Evolutionary conservation across 2,329 filamentous ascomycete species (phyloP), one percentile per base, ranked within the genome.

Genomic region (Epichloe festucae): DNA sequence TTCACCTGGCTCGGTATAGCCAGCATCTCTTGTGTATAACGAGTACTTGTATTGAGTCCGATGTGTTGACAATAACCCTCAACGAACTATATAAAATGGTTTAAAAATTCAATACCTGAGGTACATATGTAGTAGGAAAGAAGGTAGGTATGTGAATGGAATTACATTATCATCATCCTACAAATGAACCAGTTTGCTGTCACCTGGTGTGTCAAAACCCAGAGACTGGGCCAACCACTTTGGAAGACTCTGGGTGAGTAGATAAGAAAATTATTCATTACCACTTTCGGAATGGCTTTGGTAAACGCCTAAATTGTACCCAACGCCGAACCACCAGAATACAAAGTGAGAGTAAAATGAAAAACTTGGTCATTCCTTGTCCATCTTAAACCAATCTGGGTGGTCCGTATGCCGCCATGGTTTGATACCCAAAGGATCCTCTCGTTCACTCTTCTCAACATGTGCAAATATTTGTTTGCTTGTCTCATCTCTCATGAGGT

Each of bases 401-500:
- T 83, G 71, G 38, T 84, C 77, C 51, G 70, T 73, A 19, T 78
- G 72, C 46, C 70, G 72, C 81, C 81, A 84, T 2, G 75, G 73
- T 57, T 73, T 76, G 56, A 84, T 81, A 4, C 73, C 76, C 48
- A 72, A 70, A 0, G 77, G 75, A 43, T 81, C 75, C 40, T 75
- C 71, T 50, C 73, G 67, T 17, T 73, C 73, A 57, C 79, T 82
- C 58, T 74, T 71, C 41, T 64, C 69, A 2, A 74, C 77, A 52
- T 76, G 71, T 11, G 75, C 70, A 50, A 84, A 67, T 11, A 79
- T 68, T 49, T 72, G 72, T 44, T 68, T 70, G 54, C 66, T 75
- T 44, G 72, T 68, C 4, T 75, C 72, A 56, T 69, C 69, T 11
- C 64, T 70, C 60, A 76, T 71, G 6, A 74, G 61, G 5, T 73